Evolutionary conservation across 2,329 filamentous ascomycete genomes (phyloP).

Genomic region (Sclerotinia minor): DNA sequence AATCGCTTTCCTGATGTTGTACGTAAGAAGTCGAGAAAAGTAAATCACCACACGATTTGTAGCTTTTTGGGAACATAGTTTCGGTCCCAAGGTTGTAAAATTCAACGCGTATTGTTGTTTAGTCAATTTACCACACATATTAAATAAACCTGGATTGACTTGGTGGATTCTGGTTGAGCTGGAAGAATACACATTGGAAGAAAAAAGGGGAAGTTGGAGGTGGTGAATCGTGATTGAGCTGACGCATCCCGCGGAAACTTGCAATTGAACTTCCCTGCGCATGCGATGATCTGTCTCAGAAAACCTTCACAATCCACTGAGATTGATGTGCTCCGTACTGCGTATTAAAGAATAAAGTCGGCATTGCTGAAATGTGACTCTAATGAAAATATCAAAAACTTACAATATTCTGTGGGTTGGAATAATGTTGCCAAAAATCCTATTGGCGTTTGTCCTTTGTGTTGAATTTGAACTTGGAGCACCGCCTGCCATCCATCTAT

Average conservation of each 20-base stretch:
- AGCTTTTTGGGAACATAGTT: not conserved
- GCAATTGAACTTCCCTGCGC: not conserved
- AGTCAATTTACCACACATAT: not conserved
- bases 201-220: not conserved
- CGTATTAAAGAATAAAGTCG: not conserved
- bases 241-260: constrained; percentile 7
- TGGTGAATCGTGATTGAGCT: constrained; percentile 2
- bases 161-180: not conserved
- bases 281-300: not conserved
- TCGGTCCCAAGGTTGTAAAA: not conserved
- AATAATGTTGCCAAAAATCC: not conserved
- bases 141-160: not conserved
- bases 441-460: not conserved
- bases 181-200: not conserved
- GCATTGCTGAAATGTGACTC: not conserved
- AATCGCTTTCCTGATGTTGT: not conserved
- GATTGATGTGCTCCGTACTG: not conserved
- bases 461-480: not conserved
- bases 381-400: not conserved
- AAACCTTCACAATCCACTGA: constrained; percentile 1
- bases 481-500: not conserved
- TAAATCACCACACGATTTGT: not conserved
- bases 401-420: not conserved
- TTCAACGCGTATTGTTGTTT: not conserved
- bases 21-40: not conserved